These are phyloP conservation scores for Phaeosphaeriaceae sp. DNA, from an alignment of 2,329 filamentous ascomycete genomes.

Conservation along the genomic window DNA sequence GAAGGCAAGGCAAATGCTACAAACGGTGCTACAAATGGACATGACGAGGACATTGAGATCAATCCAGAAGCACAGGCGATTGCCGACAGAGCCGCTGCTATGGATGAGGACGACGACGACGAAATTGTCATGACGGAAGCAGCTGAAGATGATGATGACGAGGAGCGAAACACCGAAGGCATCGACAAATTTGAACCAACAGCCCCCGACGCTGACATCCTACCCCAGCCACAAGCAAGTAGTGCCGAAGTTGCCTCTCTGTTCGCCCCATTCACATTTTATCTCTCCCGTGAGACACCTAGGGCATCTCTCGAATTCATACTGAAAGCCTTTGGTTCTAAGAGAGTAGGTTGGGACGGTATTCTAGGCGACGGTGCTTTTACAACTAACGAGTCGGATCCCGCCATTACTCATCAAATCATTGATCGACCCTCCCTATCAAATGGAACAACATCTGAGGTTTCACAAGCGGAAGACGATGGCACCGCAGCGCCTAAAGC, in stretches of 20 bases:
- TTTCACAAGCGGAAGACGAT: constrained; percentile 60
- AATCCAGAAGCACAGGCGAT: constrained; percentile 56
- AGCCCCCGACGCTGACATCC: constrained; percentile 81
- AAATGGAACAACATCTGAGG: constrained; percentile 45
- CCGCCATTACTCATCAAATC: constrained; percentile 92
- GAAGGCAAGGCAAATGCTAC: constrained; percentile 70
- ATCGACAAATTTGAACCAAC: constrained; percentile 93
- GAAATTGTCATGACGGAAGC: constrained; percentile 35
- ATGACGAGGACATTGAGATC: constrained; percentile 30
- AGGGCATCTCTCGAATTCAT: constrained; percentile 91
- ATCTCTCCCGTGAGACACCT: constrained; percentile 90
- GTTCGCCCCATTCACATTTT: constrained; percentile 89
- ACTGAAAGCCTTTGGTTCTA: constrained; percentile 92
- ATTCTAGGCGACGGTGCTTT: constrained; percentile 91
- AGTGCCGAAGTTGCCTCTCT: constrained; percentile 74
- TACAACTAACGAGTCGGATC: constrained; percentile 85
- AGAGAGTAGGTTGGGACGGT: constrained; percentile 91
- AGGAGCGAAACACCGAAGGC: constrained; percentile 49
- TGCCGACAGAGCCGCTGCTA: constrained; percentile 53
- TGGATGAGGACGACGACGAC: constrained; percentile 47
- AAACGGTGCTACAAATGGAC: constrained; percentile 33
- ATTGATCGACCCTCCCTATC: constrained; percentile 83
- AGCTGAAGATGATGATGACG: constrained; percentile 30
- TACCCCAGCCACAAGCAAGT: constrained; percentile 76
- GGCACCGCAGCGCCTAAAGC: constrained; percentile 51